These are phyloP conservation scores for Stagonosporopsis vannaccii DNA, from an alignment of 2,329 filamentous ascomycete species.

Conservation along the genomic window DNA sequence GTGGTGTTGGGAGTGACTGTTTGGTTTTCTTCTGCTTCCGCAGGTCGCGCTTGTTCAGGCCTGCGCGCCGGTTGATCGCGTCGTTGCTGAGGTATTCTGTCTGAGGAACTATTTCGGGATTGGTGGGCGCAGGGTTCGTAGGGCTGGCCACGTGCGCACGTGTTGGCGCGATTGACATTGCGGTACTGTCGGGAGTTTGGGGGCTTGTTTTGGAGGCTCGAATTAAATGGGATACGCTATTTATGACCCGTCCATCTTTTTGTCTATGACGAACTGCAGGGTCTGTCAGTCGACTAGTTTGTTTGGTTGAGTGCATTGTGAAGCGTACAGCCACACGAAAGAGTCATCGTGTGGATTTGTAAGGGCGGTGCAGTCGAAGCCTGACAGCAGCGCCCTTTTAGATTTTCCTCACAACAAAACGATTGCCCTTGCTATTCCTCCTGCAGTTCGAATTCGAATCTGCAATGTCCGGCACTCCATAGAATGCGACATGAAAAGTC, in stretches of 20 bases:
- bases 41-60: constrained; percentile 12
- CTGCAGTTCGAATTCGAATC: not conserved
- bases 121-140: constrained; percentile 23
- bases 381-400: constrained; percentile 30
- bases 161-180: constrained; percentile 40
- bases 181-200: not conserved
- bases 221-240: not conserved
- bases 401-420: not conserved
- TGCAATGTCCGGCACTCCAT: not conserved
- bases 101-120: constrained; percentile 24
- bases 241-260: constrained; percentile 1
- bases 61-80: constrained; percentile 17
- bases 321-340: constrained; percentile 42
- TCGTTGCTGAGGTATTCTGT: constrained; percentile 21
- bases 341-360: constrained; percentile 46
- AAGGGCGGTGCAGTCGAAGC: constrained; percentile 34
- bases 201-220: not conserved
- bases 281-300: constrained; percentile 1
- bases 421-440: not conserved
- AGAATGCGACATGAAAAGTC: constrained; percentile 14
- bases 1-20: constrained; percentile 26
- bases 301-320: constrained; percentile 11
- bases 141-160: constrained; percentile 46
- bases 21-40: constrained; percentile 37
- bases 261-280: constrained; percentile 12